Conservation (phyloP, 768 basidiomycete species). For the Pleurotus cornucopiae region DNA sequence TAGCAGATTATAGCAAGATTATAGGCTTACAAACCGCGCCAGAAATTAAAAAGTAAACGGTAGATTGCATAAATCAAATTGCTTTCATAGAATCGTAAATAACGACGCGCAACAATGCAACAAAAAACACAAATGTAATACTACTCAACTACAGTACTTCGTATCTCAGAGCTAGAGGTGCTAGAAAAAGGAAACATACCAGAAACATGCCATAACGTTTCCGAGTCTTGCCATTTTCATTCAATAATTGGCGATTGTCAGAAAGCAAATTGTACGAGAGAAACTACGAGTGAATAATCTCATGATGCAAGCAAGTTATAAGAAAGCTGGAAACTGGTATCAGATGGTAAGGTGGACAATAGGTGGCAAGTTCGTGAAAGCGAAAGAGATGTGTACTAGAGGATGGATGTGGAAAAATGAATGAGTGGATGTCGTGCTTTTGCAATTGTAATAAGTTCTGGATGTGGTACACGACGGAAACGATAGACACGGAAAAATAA, state of each 20-base stretch:
- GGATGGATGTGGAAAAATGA: not conserved
- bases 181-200: too few species aligned
- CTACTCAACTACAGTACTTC: too few species aligned
- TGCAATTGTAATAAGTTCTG: not conserved
- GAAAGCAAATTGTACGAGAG: too few species aligned
- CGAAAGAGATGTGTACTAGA: not conserved
- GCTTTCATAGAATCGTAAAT: not conserved
- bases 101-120: not conserved
- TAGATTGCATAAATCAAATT: not conserved
- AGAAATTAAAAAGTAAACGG: too few species aligned
- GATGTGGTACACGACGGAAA: conserved; percentile 2
- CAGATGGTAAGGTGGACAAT: not conserved
- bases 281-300: too few species aligned
- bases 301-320: not conserved
- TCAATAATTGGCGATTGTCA: too few species aligned
- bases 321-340: not conserved
- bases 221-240: too few species aligned
- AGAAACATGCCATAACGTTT: too few species aligned
- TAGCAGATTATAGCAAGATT: too few species aligned
- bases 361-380: conserved; percentile 1
- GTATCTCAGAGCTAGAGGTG: too few species aligned
- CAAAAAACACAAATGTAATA: too few species aligned
- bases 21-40: too few species aligned
- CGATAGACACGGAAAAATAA: not conserved
- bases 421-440: conserved; percentile 4